Percentiles rank a stretch among this genome's conserved stretches.
Conservation (phyloP, 768 basidiomycete species). For the Lentinula detonsa region DNA sequence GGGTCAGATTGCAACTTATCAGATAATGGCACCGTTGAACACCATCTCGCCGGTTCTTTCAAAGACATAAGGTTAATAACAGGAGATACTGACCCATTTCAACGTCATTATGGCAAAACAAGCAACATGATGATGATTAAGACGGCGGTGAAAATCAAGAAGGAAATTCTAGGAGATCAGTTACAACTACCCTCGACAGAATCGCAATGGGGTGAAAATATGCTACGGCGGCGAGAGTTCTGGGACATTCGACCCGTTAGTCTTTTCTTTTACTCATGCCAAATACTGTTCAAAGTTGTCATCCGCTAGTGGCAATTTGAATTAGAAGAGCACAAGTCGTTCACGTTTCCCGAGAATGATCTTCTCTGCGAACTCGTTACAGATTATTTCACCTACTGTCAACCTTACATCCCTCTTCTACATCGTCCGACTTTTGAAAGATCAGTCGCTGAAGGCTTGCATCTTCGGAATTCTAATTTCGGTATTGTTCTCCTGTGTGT, state of each 20-base stretch:
- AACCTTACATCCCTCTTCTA: constrained; percentile 38
- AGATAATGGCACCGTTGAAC: neutral
- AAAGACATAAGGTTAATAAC: constrained; percentile 6
- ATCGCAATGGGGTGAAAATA: neutral
- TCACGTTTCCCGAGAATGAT: constrained; percentile 24
- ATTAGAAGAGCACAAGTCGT: constrained; percentile 10
- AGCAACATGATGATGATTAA: constrained; percentile 17
- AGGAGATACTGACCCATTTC: constrained; percentile 11
- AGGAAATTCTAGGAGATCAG: constrained; percentile 21
- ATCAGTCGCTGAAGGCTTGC: constrained; percentile 26
- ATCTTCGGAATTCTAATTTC: constrained; percentile 33
- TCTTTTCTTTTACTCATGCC: neutral
- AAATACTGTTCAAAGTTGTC: neutral
- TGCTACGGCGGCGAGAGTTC: neutral
- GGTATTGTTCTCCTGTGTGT: constrained; percentile 39
- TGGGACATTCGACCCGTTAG: neutral
- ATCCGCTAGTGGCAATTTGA: constrained; percentile 9
- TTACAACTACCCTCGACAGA: neutral
- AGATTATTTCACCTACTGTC: constrained; percentile 38
- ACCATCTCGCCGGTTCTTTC: neutral
- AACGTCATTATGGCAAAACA: neutral
- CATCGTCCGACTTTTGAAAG: constrained; percentile 44
- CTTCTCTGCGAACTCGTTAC: constrained; percentile 37
- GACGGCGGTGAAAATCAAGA: constrained; percentile 33
- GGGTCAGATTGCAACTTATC: neutral